phyloP scores from a whole-genome alignment of 805 yeast genomes.

The Ogataea methylovora region DNA sequence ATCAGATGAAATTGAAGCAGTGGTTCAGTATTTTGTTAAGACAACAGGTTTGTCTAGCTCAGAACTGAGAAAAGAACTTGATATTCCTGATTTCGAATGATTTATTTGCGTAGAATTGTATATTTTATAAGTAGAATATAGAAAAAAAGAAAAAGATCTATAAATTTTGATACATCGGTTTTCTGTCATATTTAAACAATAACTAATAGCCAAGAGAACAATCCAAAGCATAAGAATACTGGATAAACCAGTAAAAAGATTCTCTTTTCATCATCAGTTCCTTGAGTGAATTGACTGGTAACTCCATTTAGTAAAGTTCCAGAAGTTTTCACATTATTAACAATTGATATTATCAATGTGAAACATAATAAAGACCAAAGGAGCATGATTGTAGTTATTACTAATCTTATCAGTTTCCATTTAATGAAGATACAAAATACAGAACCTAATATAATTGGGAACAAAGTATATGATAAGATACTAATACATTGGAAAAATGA shows the following conservation, averaged over 20 bases:
- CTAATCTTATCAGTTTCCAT: conserved; percentile 35
- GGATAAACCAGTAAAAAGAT: conserved; percentile 48
- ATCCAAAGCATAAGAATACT: conserved; percentile 41
- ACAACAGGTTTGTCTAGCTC: conserved; percentile 21
- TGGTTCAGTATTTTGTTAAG: conserved; percentile 29
- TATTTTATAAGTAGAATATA: conserved; percentile 4
- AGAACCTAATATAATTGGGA: conserved; percentile 46
- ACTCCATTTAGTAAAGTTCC: too few species aligned
- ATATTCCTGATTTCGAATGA: conserved; percentile 27
- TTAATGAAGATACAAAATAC: conserved; percentile 34
- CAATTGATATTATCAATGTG: conserved; percentile 41
- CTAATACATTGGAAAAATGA: conserved; percentile 49
- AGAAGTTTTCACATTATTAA: conserved; percentile 25
- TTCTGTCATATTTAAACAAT: conserved; percentile 38
- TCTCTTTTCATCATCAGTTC: conserved; percentile 46
- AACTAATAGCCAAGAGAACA: conserved; percentile 47
- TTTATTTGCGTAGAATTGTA: conserved; percentile 8
- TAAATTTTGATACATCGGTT: not conserved
- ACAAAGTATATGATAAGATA: conserved; percentile 48
- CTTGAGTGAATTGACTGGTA: too few species aligned
- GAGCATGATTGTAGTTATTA: conserved; percentile 32
- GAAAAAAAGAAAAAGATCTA: not conserved
- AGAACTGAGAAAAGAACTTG: conserved; percentile 29
- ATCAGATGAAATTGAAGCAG: conserved; percentile 33
- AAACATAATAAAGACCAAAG: conserved; percentile 49